Evolutionary conservation across 2,329 filamentous ascomycete genomes (phyloP).

Genomic region (Macrophomina phaseolina): DNA sequence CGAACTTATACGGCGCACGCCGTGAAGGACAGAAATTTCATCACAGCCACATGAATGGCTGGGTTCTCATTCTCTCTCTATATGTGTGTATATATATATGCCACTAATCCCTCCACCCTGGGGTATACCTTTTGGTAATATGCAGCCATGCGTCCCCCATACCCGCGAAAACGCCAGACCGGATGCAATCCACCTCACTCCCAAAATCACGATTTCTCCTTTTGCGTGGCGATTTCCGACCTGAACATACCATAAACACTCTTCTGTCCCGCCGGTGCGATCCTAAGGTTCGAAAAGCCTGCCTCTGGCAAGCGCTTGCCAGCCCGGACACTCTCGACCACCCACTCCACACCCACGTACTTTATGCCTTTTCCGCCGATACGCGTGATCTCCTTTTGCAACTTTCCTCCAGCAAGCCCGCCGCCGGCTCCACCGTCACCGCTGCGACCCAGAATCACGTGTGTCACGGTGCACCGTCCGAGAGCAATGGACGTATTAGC

Average conservation of each 20-base stretch:
- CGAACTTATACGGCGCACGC: neutral
- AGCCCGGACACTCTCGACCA: conserved; percentile 12
- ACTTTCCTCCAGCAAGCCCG: conserved; percentile 76
- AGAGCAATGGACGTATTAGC: conserved; percentile 73
- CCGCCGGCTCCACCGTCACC: conserved; percentile 66
- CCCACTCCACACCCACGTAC: conserved; percentile 82
- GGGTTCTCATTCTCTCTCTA: too few relatives aligned
- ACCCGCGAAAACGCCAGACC: conserved; percentile 1
- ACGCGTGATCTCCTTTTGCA: conserved; percentile 77
- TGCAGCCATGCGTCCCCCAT: neutral
- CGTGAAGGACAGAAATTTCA: neutral
- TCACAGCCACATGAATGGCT: too few relatives aligned
- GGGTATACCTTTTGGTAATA: neutral
- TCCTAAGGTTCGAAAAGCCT: conserved; percentile 66
- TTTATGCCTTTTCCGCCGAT: conserved; percentile 73
- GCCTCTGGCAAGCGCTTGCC: conserved; percentile 74
- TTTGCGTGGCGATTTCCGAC: neutral
- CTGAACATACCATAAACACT: conserved; percentile 21
- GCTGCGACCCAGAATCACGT: conserved; percentile 74
- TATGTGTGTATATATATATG: neutral
- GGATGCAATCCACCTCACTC: neutral
- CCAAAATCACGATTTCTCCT: neutral
- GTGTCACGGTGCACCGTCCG: conserved; percentile 76
- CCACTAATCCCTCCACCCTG: neutral
- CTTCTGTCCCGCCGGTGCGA: conserved; percentile 48